Base-by-base conservation (phyloP, 2,329 filamentous ascomycete species). In the Talaromyces islandicus region DNA sequence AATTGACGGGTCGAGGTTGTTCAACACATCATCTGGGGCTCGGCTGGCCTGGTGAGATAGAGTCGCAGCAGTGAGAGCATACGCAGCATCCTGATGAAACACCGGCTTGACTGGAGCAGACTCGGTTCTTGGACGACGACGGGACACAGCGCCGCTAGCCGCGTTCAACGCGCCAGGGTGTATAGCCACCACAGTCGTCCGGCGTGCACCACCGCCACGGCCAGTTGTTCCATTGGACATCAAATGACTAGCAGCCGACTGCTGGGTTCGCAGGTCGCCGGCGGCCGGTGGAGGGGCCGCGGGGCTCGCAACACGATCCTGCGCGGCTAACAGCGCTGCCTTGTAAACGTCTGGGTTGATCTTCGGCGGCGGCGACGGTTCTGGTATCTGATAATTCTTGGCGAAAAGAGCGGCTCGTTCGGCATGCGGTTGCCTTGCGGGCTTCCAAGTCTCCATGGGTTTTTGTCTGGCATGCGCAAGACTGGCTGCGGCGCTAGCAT, bases 81-180 rank as follows among this genome's bases (percentile, higher is more conserved):
- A 67, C 4, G 66, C 56, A 14, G 66, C 86, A 81, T 62, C 85
- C 77, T 71, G 86, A 82, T 32, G 25, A 2, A 63, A 56, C 76
- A 71, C 59, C 77, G 77, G 65, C 58, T 68, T 66, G 60, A 63
- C 67, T 5, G 87, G 86, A 11, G 82, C 84, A 0, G 89, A 91
- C 24, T 81, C 83, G 7, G 90, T 83, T 63, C 89, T 82, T 61
- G 82, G 83, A 60, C 87, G 82, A 53, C 75, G 78, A 29, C 77
- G 80, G 29, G 84, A 80, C 77, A 91, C 87, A n/a, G 91, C 91
- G 29, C 86, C 90, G 55, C 88, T 88, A 12, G 91, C 92, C 48
- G 91, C 91, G 38, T 84, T 78, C 53, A 93, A 79, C 1, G 91
- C 91, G 61, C 85, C 87, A 62, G 84, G 83, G 38, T 80, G 81